Base-by-base conservation (phyloP, 768 basidiomycete species). In the Kwoniella heveanensis region DNA sequence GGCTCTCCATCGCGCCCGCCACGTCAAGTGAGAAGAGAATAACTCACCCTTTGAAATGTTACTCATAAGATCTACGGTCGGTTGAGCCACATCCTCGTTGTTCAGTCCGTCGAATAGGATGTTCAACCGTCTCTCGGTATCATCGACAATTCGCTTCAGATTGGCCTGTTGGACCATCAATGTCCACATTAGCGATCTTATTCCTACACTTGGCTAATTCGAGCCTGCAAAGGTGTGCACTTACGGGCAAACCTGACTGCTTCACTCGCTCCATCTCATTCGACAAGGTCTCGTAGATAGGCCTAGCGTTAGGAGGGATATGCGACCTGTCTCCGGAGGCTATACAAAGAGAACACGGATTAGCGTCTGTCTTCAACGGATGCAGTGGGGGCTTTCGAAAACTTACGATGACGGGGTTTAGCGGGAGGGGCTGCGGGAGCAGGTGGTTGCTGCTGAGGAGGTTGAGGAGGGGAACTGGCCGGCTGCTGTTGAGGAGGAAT, bases 321-420 rank as follows among this genome's bases (percentile, higher is more conserved):
- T 97, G 95, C n/a, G 85, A 86, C 26, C 93, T 85, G 77, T 98
- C 95, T 59, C 95, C 94, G 55, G 87, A 84, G 47, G 94, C 92
- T 95, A 76, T 15, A n/a, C 39, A 17, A 17, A 2, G 37, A 4
- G 51, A 21, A 30, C 44, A 49, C 29, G 10, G 12, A 22, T 50
- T 47, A 58, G 47, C 48, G 8, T 13, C 48, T 53, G 36, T 30
- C 2, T 15, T 7, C 9, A 24, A 49, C 48, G 39, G 39, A 37
- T 17, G 8, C 21, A 19, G 15, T 26, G n/a, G n/a, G n/a, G n/a
- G n/a, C n/a, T n/a, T n/a, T n/a, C n/a, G n/a, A n/a, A n/a, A 10
- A 85, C 86, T 77, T 68, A 88, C 87, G 88, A 78, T 88, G 87
- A 76, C 85, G 85, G 19, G 86, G 82, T 39, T 74, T 74, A 1